These are phyloP conservation scores for Penicillium alfredii DNA, from an alignment of 495 filamentous ascomycete genomes.

Conservation along the genomic window DNA sequence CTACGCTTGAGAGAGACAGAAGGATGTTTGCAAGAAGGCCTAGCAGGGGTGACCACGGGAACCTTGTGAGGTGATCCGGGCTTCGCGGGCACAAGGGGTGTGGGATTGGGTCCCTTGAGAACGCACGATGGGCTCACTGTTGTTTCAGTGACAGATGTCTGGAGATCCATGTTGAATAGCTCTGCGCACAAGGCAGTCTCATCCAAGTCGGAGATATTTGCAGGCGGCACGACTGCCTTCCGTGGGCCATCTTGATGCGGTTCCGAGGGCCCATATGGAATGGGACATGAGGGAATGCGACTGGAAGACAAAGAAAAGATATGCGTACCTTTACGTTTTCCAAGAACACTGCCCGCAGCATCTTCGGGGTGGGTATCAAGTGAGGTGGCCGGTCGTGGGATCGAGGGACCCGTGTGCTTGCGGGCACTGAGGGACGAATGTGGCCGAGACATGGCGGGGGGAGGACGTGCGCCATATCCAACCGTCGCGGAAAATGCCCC, in stretches of 20 bases:
- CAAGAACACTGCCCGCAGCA: slow-evolving; percentile 35
- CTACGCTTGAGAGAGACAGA: slow-evolving; percentile 12
- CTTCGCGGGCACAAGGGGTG: too few relatives aligned
- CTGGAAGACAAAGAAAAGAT: slow-evolving; percentile 24
- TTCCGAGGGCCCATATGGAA: too few relatives aligned
- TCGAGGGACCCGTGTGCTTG: slow-evolving; percentile 38
- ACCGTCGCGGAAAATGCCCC: slow-evolving; percentile 51
- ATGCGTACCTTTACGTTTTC: slow-evolving; percentile 68
- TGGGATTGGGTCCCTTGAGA: too few relatives aligned
- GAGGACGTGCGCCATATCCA: slow-evolving; percentile 47
- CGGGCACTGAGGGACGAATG: slow-evolving; percentile 42
- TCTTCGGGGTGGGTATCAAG: slow-evolving; percentile 51
- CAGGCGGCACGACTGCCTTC: too few relatives aligned
- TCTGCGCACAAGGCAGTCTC: not conserved
- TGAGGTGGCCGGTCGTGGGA: slow-evolving; percentile 53
- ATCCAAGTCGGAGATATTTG: not conserved
- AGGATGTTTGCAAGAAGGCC: not conserved
- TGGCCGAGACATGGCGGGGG: slow-evolving; percentile 38
- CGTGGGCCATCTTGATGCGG: too few relatives aligned
- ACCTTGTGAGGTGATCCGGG: too few relatives aligned
- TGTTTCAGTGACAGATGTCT: too few relatives aligned
- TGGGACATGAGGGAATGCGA: slow-evolving; percentile 18
- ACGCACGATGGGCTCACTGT: too few relatives aligned
- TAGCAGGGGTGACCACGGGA: slow-evolving; percentile 3
- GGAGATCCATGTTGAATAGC: too few relatives aligned